Percentiles rank a stretch among this genome's conserved stretches.
Evolutionary conservation across 495 filamentous ascomycete species (phyloP).

Genomic region (Terfezia claveryi): DNA sequence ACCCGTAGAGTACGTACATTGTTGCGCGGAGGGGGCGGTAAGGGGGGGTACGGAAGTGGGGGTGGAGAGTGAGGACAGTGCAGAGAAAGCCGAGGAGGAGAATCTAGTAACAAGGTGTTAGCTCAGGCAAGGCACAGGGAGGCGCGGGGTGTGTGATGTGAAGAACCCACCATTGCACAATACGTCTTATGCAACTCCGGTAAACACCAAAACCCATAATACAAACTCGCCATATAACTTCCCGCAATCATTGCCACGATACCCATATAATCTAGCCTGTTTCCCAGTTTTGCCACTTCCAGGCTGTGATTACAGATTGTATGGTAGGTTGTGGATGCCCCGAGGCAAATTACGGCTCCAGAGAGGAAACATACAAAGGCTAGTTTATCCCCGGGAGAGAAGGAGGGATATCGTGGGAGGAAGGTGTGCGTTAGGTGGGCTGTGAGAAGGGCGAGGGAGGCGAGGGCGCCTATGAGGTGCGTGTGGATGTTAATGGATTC

Average conservation of each 20-base stretch:
- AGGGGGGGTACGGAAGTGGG: slow-evolving; percentile 56
- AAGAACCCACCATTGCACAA: slow-evolving; percentile 40
- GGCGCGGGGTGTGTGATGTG: background rate
- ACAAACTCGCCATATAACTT: slow-evolving; percentile 65
- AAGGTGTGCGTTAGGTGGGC: slow-evolving; percentile 28
- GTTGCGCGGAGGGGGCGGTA: slow-evolving; percentile 69
- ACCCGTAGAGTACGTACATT: slow-evolving; percentile 80
- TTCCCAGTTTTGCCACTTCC: slow-evolving; percentile 33
- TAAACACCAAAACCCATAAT: slow-evolving; percentile 63
- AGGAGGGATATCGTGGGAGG: slow-evolving; percentile 43
- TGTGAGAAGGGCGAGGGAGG: slow-evolving; percentile 23
- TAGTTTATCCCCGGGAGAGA: slow-evolving; percentile 39
- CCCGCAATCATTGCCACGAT: slow-evolving; percentile 79
- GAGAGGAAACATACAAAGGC: slow-evolving; percentile 62
- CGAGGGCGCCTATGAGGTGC: slow-evolving; percentile 46
- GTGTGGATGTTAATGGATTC: slow-evolving; percentile 90
- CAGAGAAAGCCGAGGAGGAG: slow-evolving; percentile 52
- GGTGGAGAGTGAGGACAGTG: slow-evolving; percentile 47
- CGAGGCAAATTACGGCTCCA: slow-evolving; percentile 52
- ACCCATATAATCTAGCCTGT: slow-evolving; percentile 71
- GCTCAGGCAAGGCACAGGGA: background rate
- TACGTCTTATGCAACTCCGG: slow-evolving; percentile 39
- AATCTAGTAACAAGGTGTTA: slow-evolving; percentile 25
- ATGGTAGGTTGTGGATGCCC: slow-evolving; percentile 68
- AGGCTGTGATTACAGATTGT: slow-evolving; percentile 46